Evolutionary conservation across 495 filamentous ascomycete genomes (phyloP).

Genomic region (Aspergillus campestris): DNA sequence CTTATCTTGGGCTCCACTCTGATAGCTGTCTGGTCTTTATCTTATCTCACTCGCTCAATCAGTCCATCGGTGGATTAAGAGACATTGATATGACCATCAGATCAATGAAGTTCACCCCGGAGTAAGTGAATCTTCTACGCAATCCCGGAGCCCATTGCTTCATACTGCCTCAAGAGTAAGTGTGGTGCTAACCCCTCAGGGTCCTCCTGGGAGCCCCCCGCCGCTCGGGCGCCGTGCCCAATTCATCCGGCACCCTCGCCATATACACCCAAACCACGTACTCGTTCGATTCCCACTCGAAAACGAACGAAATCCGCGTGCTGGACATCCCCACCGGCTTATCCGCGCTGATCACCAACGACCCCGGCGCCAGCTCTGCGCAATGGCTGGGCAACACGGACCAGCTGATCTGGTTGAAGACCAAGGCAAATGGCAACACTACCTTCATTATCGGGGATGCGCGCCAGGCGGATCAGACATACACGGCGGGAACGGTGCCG

Average conservation of each 20-base stretch:
- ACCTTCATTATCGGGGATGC: conserved; percentile 52
- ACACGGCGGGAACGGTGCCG: conserved; percentile 55
- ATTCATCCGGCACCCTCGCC: conserved; percentile 57
- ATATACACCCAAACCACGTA: conserved; percentile 73
- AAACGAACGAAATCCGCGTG: conserved; percentile 64
- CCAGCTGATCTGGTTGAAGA: conserved; percentile 59
- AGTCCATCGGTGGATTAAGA: not conserved
- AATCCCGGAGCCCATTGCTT: not conserved
- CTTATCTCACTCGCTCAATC: conserved; percentile 9
- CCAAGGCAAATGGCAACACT: conserved; percentile 58
- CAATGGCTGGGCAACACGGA: conserved; percentile 63
- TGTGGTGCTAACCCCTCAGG: conserved; percentile 14
- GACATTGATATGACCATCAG: conserved; percentile 50
- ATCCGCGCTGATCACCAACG: conserved; percentile 56
- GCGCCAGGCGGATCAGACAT: conserved; percentile 44
- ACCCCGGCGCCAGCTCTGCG: conserved; percentile 56
- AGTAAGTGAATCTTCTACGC: conserved; percentile 31
- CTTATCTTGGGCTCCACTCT: too few relatives aligned
- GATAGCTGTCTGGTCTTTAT: not conserved
- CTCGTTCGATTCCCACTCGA: conserved; percentile 72
- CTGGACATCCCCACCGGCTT: conserved; percentile 63
- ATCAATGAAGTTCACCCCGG: conserved; percentile 64
- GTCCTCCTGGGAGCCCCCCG: conserved; percentile 80
- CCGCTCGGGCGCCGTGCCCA: conserved; percentile 68
- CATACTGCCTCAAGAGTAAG: not conserved